Base-by-base conservation (phyloP, 768 basidiomycete genomes). In the Heimioporus sp. region DNA sequence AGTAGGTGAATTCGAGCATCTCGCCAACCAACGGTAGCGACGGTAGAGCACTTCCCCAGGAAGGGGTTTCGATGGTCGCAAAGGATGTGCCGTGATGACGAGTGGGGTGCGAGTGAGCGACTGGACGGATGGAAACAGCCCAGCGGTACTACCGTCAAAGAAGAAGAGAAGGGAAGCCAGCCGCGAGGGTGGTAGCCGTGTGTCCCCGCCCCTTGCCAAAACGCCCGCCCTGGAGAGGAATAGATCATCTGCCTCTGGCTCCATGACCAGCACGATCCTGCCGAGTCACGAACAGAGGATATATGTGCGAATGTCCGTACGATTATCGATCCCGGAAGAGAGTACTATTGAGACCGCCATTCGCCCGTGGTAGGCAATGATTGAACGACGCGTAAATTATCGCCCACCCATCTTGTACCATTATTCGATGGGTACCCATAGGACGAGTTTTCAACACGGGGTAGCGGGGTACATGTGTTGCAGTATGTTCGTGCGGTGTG, bases 151-250 rank as follows among this genome's bases (percentile, higher is more conserved):
- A 55, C n/a, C 53, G 62, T 43, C 60, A 57, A 17, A 62, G 62
- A 66, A 61, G 76, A 53, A 58, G 34, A 53, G 61, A 69, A 52
- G 61, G 17, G 67, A 10, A 73, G 43, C 72, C 72, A 73, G 19
- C 67, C 65, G 20, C 58, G 57, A 1, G 51, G 10, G 47, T 75
- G 72, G 13, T 58, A 62, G 8, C 62, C 62, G 2, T 47, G 63
- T 6, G 72, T 73, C 12, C 77, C 79, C 1, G 77, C 78, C 5
- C 73, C 78, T 52, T 79, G 78, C 79, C 79, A 80, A 61, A 80
- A 80, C 0, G 75, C 61, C 61, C 0, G 72, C 63, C 24, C 76
- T 67, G 10, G 67, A 67, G 47, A 80, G 67, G 61, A 76, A 76
- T 41, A 76, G 52, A 15, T 68, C 63, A 11, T 64, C 57, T 12